A percentile compares a stretch with the other conserved stretches of the same genome.
Conservation (phyloP, 176 grass and related monocot species). For the Carex parvula region DNA sequence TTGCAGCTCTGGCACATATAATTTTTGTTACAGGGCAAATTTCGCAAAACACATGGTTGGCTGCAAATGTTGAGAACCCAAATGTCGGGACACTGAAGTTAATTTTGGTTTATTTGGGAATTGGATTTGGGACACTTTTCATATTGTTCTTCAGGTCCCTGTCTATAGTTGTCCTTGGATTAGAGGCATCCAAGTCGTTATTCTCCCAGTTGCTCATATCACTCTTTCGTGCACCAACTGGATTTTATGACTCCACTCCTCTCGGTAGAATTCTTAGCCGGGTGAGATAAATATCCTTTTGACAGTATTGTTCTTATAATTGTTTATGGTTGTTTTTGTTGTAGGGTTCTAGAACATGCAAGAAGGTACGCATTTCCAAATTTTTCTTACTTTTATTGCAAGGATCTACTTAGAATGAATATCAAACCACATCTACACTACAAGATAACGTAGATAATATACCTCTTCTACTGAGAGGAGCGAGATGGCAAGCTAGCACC, state of each 20-base stretch:
- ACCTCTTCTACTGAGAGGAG: too few relatives aligned
- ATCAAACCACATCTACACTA: too few relatives aligned
- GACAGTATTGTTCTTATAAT: not conserved
- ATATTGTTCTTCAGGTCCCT: conserved; percentile 60
- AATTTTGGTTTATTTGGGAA: conserved; percentile 69
- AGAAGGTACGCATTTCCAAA: too few relatives aligned
- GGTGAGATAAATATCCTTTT: conserved; percentile 48
- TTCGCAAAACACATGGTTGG: conserved; percentile 96
- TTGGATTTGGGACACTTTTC: conserved; percentile 56
- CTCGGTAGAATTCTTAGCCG: conserved; percentile 82
- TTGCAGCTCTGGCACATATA: conserved; percentile 44
- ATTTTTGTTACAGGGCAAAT: conserved; percentile 71
- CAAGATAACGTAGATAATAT: too few relatives aligned
- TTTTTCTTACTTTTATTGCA: too few relatives aligned
- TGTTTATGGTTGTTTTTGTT: not conserved
- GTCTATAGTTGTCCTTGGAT: conserved; percentile 44
- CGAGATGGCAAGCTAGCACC: too few relatives aligned
- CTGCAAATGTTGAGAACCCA: conserved; percentile 73
- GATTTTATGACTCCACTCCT: conserved; percentile 93
- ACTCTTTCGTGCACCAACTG: conserved; percentile 78
- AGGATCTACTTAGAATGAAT: too few relatives aligned
- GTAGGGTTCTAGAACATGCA: too few relatives aligned
- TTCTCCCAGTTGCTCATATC: conserved; percentile 73
- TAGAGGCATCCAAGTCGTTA: conserved; percentile 81
- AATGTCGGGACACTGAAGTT: conserved; percentile 57